Evolutionary conservation across 2,329 filamentous ascomycete genomes (phyloP).

Genomic region (Aspergillus pseudotamarii): DNA sequence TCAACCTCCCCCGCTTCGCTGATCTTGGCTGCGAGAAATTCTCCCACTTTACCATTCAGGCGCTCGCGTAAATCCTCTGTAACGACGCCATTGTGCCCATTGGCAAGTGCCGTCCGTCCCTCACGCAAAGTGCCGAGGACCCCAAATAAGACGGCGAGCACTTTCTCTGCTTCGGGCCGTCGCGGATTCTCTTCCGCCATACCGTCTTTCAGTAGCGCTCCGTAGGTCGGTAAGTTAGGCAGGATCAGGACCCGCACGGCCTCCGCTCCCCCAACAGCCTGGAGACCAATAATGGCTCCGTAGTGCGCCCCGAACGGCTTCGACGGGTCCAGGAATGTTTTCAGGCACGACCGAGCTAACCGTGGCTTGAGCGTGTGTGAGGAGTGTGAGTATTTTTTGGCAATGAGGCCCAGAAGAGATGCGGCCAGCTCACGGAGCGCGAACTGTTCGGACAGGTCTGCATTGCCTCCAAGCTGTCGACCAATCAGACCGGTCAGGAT

Average conservation of each 20-base stretch:
- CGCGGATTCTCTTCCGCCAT: conserved; percentile 53
- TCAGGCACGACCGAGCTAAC: conserved; percentile 88
- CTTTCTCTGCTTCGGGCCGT: conserved; percentile 62
- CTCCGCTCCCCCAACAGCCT: conserved; percentile 72
- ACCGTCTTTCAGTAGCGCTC: conserved; percentile 61
- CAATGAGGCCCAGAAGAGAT: conserved; percentile 76
- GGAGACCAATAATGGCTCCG: conserved; percentile 80
- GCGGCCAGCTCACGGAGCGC: conserved; percentile 82
- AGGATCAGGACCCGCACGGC: conserved; percentile 66
- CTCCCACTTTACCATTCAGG: conserved; percentile 45
- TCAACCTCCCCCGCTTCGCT: conserved; percentile 44
- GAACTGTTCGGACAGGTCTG: conserved; percentile 65
- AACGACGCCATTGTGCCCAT: conserved; percentile 42
- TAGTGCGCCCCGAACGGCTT: conserved; percentile 85
- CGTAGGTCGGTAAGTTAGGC: conserved; percentile 67
- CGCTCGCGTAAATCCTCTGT: conserved; percentile 41
- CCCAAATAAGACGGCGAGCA: conserved; percentile 60
- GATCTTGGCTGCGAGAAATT: conserved; percentile 45
- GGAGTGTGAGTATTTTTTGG: conserved; percentile 76
- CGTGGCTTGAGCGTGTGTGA: conserved; percentile 84
- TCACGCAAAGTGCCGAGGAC: conserved; percentile 58
- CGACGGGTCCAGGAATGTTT: conserved; percentile 84
- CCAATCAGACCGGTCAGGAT: conserved; percentile 90
- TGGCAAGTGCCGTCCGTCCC: conserved; percentile 43
- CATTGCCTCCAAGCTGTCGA: conserved; percentile 69